phyloP scores from a whole-genome alignment of 2,329 filamentous ascomycete species.

The Trichoderma sp. region DNA sequence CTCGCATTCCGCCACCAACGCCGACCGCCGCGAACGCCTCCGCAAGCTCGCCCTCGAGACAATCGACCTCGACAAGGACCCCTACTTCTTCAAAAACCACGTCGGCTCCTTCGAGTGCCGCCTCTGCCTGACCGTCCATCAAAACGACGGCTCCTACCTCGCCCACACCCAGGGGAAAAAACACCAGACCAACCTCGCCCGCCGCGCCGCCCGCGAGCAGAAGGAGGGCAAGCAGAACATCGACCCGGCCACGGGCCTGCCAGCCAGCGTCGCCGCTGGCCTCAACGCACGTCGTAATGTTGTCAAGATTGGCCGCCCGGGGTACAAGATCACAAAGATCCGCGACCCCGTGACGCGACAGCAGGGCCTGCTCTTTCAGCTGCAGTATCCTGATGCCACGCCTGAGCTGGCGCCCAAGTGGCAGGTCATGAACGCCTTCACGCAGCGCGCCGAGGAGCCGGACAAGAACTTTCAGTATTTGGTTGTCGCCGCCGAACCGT shows the following conservation, averaged over 20 bases:
- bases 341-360: slow-evolving; percentile 85
- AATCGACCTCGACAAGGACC: slow-evolving; percentile 98
- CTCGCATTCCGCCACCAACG: slow-evolving; percentile 88
- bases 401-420: slow-evolving; percentile 75
- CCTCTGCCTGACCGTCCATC: slow-evolving; percentile 94
- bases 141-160: slow-evolving; percentile 98
- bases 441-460: slow-evolving; percentile 91
- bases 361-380: slow-evolving; percentile 88
- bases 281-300: slow-evolving; percentile 69
- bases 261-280: slow-evolving; percentile 73
- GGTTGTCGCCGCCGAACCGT: slow-evolving; percentile 91
- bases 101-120: slow-evolving; percentile 97
- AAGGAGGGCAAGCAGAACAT: slow-evolving; percentile 76
- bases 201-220: slow-evolving; percentile 91
- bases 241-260: slow-evolving; percentile 66
- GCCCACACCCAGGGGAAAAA: slow-evolving; percentile 98
- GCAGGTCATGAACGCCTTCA: slow-evolving; percentile 96
- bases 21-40: slow-evolving; percentile 93
- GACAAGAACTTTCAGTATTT: slow-evolving; percentile 95
- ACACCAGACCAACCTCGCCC: slow-evolving; percentile 96
- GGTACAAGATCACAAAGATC: slow-evolving; percentile 97
- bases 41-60: slow-evolving; percentile 98
- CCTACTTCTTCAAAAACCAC: slow-evolving; percentile 99
- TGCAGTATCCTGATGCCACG: slow-evolving; percentile 90
- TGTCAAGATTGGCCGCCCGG: slow-evolving; percentile 92